These are phyloP conservation scores for Colletotrichum phormii DNA, from an alignment of 2,329 filamentous ascomycete species.

Conservation along the genomic window DNA sequence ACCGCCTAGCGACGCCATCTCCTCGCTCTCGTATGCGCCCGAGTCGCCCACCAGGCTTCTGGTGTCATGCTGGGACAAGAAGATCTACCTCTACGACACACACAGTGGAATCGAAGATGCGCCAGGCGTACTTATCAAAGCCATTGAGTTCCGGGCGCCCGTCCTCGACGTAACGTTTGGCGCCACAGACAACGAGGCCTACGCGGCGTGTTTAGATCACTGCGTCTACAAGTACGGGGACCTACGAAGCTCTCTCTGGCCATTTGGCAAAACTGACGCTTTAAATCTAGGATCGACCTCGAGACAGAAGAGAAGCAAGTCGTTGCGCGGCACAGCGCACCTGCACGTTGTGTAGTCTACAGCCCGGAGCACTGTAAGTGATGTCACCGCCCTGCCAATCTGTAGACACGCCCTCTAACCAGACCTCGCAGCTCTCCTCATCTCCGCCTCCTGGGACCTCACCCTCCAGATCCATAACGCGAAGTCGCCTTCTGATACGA, in stretches of 20 bases:
- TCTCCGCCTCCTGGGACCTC: constrained; percentile 94
- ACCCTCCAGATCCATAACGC: constrained; percentile 88
- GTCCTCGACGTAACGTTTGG: constrained; percentile 95
- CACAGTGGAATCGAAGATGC: constrained; percentile 66
- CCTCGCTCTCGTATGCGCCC: constrained; percentile 86
- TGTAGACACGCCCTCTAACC: constrained; percentile 7
- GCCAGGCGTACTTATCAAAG: constrained; percentile 73
- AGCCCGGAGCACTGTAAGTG: constrained; percentile 75
- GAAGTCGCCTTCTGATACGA: constrained; percentile 60
- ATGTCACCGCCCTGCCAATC: not conserved
- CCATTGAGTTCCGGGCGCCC: constrained; percentile 84
- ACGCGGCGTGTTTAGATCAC: constrained; percentile 87
- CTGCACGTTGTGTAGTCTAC: constrained; percentile 88
- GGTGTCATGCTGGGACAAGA: constrained; percentile 95
- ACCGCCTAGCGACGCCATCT: constrained; percentile 88
- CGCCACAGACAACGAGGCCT: constrained; percentile 83
- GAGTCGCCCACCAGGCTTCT: constrained; percentile 79
- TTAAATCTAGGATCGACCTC: constrained; percentile 69
- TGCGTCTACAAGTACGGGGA: constrained; percentile 77
- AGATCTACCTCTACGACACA: constrained; percentile 90
- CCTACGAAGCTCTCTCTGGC: not conserved
- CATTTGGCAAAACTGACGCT: not conserved
- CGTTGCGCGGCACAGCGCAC: constrained; percentile 81
- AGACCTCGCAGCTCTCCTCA: constrained; percentile 69
- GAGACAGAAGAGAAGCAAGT: constrained; percentile 77